Evolutionary conservation across 2,329 filamentous ascomycete species (phyloP), one percentile per base, ranked within the genome.

Genomic region (Monosporascus sp.): DNA sequence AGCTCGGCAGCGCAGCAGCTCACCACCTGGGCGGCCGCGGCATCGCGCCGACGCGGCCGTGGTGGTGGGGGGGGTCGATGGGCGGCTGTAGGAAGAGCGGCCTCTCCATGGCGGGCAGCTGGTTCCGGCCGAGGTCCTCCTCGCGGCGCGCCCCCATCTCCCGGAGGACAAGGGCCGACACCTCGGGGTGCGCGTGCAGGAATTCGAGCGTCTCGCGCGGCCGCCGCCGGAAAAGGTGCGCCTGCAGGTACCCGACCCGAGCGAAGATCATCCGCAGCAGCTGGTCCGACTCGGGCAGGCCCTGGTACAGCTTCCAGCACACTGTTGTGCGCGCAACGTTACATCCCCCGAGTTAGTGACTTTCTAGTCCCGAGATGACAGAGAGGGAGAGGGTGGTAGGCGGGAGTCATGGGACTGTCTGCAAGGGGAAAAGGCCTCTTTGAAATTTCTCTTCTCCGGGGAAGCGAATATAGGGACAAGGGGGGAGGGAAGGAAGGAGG

Each of bases 251-350:
- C 2, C 76, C 77, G 6, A 78, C 71, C 37, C 77, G 67, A 7
- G 76, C 75, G 57, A 78, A 73, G 14, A 79, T 62, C 73, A 78
- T 78, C 55, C 70, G 74, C 48, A 79, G 66, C 41, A 79, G 60
- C 0, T 64, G 60, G 52, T 79, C 76, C 9, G 65, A 63, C 53
- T 73, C 69, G 37, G 72, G 70, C n/a, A 79, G 68, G 7, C 72
- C 74, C 48, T 67, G 62, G 58, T 72, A 71, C 11, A 79, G 67
- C 58, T 70, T 74, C 17, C 63, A 64, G 59, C 75, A 78, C 11
- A 76, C 31, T 35, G 31, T 3, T 11, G 28, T 9, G 28, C 26
- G 26, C 28, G 28, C 9, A 9, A 35, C 3, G 31, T 35, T 35
- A 14, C 31, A 35, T 35, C 31, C 31, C 31, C 9, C 3, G 31